Conservation (phyloP, 169 alveolate species). For the Plasmodium vinckei region DNA sequence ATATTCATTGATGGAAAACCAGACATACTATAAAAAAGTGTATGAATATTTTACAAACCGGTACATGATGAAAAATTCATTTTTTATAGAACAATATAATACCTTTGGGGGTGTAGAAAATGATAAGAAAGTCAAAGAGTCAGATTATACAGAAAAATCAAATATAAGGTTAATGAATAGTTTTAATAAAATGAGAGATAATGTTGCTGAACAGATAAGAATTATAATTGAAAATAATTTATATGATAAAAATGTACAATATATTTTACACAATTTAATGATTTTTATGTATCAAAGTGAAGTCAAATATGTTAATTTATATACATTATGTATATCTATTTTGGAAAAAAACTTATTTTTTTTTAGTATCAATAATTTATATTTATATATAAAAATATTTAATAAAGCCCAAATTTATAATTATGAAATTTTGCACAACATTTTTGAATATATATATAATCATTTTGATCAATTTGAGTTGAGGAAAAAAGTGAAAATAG, state of each 20-base stretch:
- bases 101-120: too few species aligned
- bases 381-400: slow-evolving; percentile 20
- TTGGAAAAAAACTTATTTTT: slow-evolving; percentile 2
- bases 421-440: slow-evolving; percentile 11
- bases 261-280: slow-evolving; percentile 37
- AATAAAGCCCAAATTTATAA: slow-evolving; percentile 25
- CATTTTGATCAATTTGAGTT: slow-evolving; percentile 20
- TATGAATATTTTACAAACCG: neutral
- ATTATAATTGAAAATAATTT: slow-evolving; percentile 38
- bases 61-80: neutral
- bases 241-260: slow-evolving; percentile 10
- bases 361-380: slow-evolving; percentile 31
- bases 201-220: slow-evolving; percentile 25
- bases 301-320: slow-evolving; percentile 18
- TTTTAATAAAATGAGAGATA: slow-evolving; percentile 10
- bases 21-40: neutral
- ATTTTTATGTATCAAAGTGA: slow-evolving; percentile 10
- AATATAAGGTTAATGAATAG: neutral
- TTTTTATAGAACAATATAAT: neutral
- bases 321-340: slow-evolving; percentile 15
- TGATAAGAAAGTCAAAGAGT: too few species aligned
- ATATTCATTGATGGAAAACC: too few species aligned
- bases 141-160: neutral
- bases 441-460: slow-evolving; percentile 23
- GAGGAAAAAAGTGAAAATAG: slow-evolving; percentile 27